Evolutionary conservation across 2,329 filamentous ascomycete species (phyloP), one percentile per base, ranked within the genome.

Genomic region (Decorospora gaudefroyi): DNA sequence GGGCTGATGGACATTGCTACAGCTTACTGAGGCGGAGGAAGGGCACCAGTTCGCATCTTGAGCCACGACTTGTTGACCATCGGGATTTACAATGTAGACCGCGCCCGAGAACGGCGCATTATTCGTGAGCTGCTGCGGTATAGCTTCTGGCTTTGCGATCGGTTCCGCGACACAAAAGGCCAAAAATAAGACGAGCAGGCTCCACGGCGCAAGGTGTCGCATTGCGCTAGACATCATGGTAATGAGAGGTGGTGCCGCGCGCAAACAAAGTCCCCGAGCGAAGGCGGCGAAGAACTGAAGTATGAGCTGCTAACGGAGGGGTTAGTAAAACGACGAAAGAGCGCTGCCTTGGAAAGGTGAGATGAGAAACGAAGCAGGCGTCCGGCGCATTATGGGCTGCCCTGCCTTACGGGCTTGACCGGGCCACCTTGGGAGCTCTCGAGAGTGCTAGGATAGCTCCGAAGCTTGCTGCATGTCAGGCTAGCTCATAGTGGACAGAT

Each of bases 91-190:
- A 25, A 72, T 66, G 39, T 72, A 72, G 22, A 72, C 61, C 3
- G 69, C 70, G 40, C 69, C 70, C 17, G 65, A 68, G 42, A 72
- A 72, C 0, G 70, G 69, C 10, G 68, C 68, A 48, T 72, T 69
- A 32, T 70, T 68, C 2, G 58, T 59, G 15, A 65, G 55, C 10
- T 54, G 45, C 38, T 68, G 66, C 2, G 66, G 52, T 18, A 56
- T 29, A 46, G 64, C 53, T 27, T 64, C 57, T 28, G 64, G 60
- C 16, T 37, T 55, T 42, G 65, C 52, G 41, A 59, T 52, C 22
- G 64, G 62, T 27, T 49, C 51, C 22, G 65, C 62, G 16, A 50
- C 21, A 44, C 49, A 57, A 9, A 56, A 19, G 7, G 49, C 34
- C 10, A 64, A 35, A 28, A 52, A 34, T 21, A 54, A 40, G 21